Evolutionary conservation across 192 early-diverging fungal species (phyloP), one percentile per base, ranked within the genome.

Genomic region (Blastocladiella britannica): DNA sequence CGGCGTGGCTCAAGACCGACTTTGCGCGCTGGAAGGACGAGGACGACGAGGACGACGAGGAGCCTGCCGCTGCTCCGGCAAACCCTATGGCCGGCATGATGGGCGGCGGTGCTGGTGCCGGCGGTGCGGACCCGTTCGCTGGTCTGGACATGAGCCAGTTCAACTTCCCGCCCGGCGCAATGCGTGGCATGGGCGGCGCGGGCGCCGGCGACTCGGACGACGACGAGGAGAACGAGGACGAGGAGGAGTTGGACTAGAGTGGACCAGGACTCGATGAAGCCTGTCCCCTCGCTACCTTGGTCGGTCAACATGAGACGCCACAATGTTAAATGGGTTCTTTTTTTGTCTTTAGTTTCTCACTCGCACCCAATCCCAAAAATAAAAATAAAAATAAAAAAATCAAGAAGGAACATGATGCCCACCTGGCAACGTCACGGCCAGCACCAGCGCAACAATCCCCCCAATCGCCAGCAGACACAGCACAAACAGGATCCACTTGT

Each of bases 21-120:
- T 96, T 96, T 65, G 60, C 76, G 52, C 81, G 70, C 62, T 96
- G 88, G 87, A 84, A 76, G 70, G 90, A 93, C 65, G 88, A 89
- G 63, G 88, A 93, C 65, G 90, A 96, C n/a, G 84, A 87, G 25
- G 90, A 88, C 27, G 84, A 87, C 7, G 81, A 73, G 53, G 71
- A 63, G 5, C 72, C 67, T 3, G 54, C 58, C 6, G 70, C 31
- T 30, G 24, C 0, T 20, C 37, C 9, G 37, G 37, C 1, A 20
- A 47, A 20, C 15, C n/a, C 15, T 6, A n/a, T n/a, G n/a, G n/a
- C n/a, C n/a, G n/a, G n/a, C n/a, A n/a, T n/a, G n/a, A n/a, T n/a
- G n/a, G n/a, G n/a, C n/a, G n/a, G n/a, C n/a, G n/a, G n/a, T n/a
- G n/a, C n/a, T n/a, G n/a, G n/a, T n/a, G n/a, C n/a, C n/a, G n/a